Evolutionary conservation across 108 stramenopile species (phyloP).

Genomic region (Nitzschia inconspicua): DNA sequence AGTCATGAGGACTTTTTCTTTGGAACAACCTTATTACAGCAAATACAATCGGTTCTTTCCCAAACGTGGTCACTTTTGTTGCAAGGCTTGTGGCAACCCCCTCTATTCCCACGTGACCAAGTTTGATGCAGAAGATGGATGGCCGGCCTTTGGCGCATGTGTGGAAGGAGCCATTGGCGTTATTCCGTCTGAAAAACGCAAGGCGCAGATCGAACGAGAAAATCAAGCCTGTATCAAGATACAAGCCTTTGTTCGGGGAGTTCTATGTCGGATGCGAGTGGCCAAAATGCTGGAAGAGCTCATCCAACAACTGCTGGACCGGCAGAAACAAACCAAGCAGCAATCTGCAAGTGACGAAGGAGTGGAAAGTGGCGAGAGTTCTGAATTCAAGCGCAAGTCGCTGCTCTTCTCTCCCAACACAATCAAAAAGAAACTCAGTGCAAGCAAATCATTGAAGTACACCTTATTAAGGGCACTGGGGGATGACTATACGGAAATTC

Average conservation of each 20-base stretch:
- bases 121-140: constrained; percentile 18
- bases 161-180: constrained; percentile 20
- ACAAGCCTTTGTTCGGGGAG: constrained; percentile 10
- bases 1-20: constrained; percentile 6
- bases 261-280: constrained; percentile 2
- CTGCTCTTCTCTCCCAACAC: no score
- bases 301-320: constrained; percentile 6
- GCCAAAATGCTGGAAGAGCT: constrained; percentile 5
- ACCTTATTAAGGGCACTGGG: not conserved
- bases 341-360: no score
- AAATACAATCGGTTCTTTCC: constrained; percentile 35
- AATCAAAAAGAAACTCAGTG: no score
- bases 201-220: constrained; percentile 11
- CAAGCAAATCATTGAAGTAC: no score
- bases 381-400: no score
- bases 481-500: constrained; percentile 18
- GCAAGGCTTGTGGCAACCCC: constrained; percentile 29
- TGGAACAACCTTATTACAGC: constrained; percentile 27
- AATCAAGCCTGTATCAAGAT: constrained; percentile 12
- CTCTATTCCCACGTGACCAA: constrained; percentile 25
- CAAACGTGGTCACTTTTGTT: constrained; percentile 21
- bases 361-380: no score
- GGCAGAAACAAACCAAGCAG: no score
- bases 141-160: constrained; percentile 36
- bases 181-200: constrained; percentile 11